Evolutionary conservation across 2,329 filamentous ascomycete species (phyloP).

Genomic region (Teratosphaeria destructans): DNA sequence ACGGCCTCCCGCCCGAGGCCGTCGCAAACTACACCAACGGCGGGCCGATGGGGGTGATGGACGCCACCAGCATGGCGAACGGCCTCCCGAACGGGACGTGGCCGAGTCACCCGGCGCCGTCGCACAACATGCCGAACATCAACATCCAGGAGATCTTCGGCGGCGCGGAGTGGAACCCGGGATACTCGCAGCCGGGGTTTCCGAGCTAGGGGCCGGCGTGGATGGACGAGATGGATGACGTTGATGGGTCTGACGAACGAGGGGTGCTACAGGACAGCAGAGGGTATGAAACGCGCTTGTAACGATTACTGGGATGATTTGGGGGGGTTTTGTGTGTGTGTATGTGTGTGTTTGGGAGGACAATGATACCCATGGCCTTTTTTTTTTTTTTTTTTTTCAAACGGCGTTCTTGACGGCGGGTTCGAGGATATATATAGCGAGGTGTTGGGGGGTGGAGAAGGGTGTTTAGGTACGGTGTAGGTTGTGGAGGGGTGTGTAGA

Average conservation of each 20-base stretch:
- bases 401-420: background rate
- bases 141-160: constrained; percentile 29
- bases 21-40: constrained; percentile 6
- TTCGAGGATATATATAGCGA: background rate
- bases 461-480: background rate
- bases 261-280: background rate
- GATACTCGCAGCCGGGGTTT: constrained; percentile 9
- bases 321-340: too few species aligned
- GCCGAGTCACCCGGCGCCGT: constrained; percentile 9
- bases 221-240: background rate
- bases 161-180: constrained; percentile 26
- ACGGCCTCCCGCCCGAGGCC: background rate
- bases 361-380: background rate
- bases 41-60: constrained; percentile 10
- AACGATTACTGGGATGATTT: background rate
- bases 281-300: background rate
- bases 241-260: background rate
- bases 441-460: background rate
- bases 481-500: background rate
- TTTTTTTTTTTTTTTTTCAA: background rate
- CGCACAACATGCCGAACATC: constrained; percentile 18
- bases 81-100: constrained; percentile 7
- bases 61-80: constrained; percentile 10
- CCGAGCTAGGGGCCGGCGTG: background rate
- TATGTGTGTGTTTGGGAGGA: background rate